Conservation (phyloP, 148 eudicot species). For the Polygonum maritimum region DNA sequence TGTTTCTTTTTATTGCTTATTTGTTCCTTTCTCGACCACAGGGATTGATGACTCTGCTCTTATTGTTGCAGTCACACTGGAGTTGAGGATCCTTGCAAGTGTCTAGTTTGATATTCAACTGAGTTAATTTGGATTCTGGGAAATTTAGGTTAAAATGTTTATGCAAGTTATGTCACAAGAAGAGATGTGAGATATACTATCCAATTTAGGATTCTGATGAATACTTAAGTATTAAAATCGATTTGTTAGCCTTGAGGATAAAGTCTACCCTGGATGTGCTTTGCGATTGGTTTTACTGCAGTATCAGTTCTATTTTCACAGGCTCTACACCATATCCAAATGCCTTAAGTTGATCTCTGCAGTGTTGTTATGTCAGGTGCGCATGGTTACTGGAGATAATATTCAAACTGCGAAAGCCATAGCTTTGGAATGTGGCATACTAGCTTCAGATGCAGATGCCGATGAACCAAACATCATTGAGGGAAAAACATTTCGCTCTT, state of each 20-base stretch:
- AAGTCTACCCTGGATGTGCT: background rate
- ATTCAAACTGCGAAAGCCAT: constrained; percentile 91
- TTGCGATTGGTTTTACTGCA: background rate
- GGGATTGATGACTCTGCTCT: background rate
- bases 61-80: background rate
- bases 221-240: background rate
- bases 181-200: background rate
- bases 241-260: background rate
- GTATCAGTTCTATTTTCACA: background rate
- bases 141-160: background rate
- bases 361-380: constrained; percentile 40
- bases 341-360: background rate
- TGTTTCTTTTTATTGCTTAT: background rate
- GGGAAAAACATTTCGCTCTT: constrained; percentile 69
- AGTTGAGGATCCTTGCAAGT: background rate
- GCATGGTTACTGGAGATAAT: constrained; percentile 99
- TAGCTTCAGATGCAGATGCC: constrained; percentile 72
- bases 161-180: background rate
- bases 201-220: background rate
- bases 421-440: constrained; percentile 93
- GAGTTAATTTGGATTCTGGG: background rate
- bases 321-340: background rate
- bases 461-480: constrained; percentile 72
- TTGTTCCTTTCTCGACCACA: background rate
- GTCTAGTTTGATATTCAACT: background rate